Conservation (phyloP, 192 early-diverging fungal species). For the Gigaspora rosea region DNA sequence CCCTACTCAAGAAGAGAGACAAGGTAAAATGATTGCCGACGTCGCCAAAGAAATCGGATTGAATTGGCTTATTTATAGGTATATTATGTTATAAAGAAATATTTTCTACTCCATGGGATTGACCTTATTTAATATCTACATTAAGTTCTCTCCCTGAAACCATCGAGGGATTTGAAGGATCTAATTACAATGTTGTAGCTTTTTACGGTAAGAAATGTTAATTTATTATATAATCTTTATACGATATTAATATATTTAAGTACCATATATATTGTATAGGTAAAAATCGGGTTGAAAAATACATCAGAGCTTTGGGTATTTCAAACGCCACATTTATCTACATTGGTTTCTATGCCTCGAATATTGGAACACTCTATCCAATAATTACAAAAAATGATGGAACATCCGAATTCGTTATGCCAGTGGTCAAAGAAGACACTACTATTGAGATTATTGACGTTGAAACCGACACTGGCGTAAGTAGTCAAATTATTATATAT, state of each 20-base stretch:
- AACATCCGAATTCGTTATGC: not conserved
- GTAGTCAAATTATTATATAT: not conserved
- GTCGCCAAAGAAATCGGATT: conserved; percentile 1
- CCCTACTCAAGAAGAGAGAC: not conserved
- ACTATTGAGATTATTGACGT: not conserved
- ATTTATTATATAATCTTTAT: too few species aligned
- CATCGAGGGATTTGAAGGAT: too few species aligned
- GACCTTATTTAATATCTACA: too few species aligned
- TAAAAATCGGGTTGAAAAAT: conserved; percentile 12
- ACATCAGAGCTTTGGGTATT: not conserved
- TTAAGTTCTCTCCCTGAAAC: conserved; percentile 7
- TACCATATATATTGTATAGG: not conserved
- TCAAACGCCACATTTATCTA: conserved; percentile 12
- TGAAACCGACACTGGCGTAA: not conserved
- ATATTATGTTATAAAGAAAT: not conserved
- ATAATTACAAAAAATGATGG: not conserved
- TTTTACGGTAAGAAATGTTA: too few species aligned
- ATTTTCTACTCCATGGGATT: too few species aligned
- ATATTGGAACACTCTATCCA: not conserved
- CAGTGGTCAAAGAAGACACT: not conserved
- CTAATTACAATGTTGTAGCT: too few species aligned
- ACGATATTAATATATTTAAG: not conserved
- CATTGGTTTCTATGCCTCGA: not conserved
- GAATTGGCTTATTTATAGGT: conserved; percentile 8
- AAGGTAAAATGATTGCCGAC: conserved; percentile 14